A percentile compares a stretch with the other conserved stretches of the same genome.
Conservation (phyloP, 2,329 filamentous ascomycete genomes). For the Aspergillus bombycis region DNA sequence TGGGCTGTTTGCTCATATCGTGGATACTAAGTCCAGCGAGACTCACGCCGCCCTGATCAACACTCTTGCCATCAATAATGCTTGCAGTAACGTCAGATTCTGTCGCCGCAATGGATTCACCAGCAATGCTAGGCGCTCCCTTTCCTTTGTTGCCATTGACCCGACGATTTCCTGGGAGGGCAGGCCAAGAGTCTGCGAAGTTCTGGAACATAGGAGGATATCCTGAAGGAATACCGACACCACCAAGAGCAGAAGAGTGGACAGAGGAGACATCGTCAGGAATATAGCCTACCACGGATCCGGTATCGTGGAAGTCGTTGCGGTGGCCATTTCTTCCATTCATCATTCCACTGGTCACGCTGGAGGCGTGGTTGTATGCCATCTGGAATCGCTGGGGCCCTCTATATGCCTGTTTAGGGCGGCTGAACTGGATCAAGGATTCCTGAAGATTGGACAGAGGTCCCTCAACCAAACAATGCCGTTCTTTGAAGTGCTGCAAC, state of each 20-base stretch:
- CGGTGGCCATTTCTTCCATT: slow-evolving; percentile 55
- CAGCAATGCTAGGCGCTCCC: slow-evolving; percentile 76
- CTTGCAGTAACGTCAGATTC: slow-evolving; percentile 84
- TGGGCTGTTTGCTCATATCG: slow-evolving; percentile 70
- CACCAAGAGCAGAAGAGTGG: slow-evolving; percentile 86
- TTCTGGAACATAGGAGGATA: slow-evolving; percentile 96
- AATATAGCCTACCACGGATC: slow-evolving; percentile 92
- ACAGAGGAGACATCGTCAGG: slow-evolving; percentile 96
- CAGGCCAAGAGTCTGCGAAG: slow-evolving; percentile 89
- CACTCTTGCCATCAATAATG: slow-evolving; percentile 72
- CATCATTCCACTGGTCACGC: slow-evolving; percentile 57
- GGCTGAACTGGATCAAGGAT: slow-evolving; percentile 90
- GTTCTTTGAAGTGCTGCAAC: slow-evolving; percentile 93
- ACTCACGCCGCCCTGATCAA: slow-evolving; percentile 81
- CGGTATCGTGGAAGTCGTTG: slow-evolving; percentile 69
- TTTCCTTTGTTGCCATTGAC: slow-evolving; percentile 67
- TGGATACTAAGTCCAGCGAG: slow-evolving; percentile 79
- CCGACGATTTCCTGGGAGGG: slow-evolving; percentile 71
- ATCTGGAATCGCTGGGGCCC: slow-evolving; percentile 84
- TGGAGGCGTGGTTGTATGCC: slow-evolving; percentile 70
- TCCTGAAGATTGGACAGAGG: slow-evolving; percentile 95
- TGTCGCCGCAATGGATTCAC: slow-evolving; percentile 88
- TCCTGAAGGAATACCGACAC: slow-evolving; percentile 76
- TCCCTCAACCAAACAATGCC: slow-evolving; percentile 92
- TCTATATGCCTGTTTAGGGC: slow-evolving; percentile 89